phyloP scores from a whole-genome alignment of 805 yeast species.

The Sugiyamaella smithiae region DNA sequence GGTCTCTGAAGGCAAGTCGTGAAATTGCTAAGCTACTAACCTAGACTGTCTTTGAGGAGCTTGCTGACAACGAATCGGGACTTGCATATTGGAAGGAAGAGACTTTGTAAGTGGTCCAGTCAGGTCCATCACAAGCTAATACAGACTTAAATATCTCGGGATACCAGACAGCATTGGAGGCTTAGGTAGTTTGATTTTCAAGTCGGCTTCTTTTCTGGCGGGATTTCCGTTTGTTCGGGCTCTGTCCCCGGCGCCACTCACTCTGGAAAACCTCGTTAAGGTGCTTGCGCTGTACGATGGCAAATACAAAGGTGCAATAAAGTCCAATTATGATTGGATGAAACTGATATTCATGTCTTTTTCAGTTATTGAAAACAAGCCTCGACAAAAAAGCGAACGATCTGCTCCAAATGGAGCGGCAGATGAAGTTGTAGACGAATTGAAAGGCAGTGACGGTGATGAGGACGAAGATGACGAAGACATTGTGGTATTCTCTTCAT shows the following conservation, averaged over 20 bases:
- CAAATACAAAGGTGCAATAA: slow-evolving; percentile 39
- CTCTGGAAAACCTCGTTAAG: slow-evolving; percentile 43
- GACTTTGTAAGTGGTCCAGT: slow-evolving; percentile 17
- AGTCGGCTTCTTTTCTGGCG: slow-evolving; percentile 43
- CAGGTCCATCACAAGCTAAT: neutral
- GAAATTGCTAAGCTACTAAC: neutral
- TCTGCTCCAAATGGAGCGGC: neutral
- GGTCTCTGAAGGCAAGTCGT: slow-evolving; percentile 31
- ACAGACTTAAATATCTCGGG: slow-evolving; percentile 30
- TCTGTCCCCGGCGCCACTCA: slow-evolving; percentile 32
- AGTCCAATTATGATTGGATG: slow-evolving; percentile 39
- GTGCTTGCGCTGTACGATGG: slow-evolving; percentile 46
- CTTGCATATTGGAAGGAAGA: slow-evolving; percentile 28
- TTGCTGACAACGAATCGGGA: slow-evolving; percentile 24
- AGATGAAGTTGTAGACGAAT: slow-evolving; percentile 10
- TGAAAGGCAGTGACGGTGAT: slow-evolving; percentile 17
- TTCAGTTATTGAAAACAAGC: slow-evolving; percentile 25
- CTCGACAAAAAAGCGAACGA: neutral
- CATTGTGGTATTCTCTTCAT: slow-evolving; percentile 19
- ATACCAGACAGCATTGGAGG: slow-evolving; percentile 36
- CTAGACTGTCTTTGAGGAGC: slow-evolving; percentile 15
- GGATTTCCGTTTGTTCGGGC: slow-evolving; percentile 49
- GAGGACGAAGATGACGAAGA: slow-evolving; percentile 27
- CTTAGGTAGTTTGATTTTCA: slow-evolving; percentile 39
- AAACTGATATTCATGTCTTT: slow-evolving; percentile 51